Conservation (phyloP, 257 asterid species). For the Nicotiana tomentosiformis region DNA sequence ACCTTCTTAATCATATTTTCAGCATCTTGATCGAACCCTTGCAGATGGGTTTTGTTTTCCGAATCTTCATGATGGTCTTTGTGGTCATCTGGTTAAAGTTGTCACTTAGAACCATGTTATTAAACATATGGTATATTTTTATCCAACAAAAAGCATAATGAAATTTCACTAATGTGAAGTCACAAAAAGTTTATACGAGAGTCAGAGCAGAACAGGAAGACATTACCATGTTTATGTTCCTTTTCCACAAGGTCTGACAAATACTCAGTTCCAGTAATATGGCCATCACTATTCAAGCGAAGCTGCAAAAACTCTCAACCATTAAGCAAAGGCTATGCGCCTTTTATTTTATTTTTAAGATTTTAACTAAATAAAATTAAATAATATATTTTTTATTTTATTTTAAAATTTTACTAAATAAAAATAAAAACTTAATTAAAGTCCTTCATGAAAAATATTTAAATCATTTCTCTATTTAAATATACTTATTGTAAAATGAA, state of each 20-base stretch:
- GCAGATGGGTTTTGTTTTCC: constrained; percentile 50
- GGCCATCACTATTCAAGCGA: constrained; percentile 72
- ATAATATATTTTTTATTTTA: no score
- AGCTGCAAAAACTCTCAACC: constrained; percentile 52
- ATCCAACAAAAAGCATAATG: background rate
- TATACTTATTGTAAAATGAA: no score
- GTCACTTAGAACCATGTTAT: background rate
- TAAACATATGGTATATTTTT: background rate
- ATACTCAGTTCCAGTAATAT: constrained; percentile 85
- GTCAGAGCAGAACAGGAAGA: constrained; percentile 5
- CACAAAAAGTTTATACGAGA: no score
- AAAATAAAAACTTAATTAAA: no score
- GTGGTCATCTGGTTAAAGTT: constrained; percentile 52
- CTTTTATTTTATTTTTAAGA: no score
- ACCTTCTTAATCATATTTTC: constrained; percentile 72
- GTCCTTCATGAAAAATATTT: no score
- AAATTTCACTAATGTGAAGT: background rate
- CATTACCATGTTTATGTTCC: constrained; percentile 85
- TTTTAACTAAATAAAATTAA: no score
- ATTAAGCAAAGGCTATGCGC: constrained; percentile 15
- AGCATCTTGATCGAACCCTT: constrained; percentile 75
- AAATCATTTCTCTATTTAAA: no score
- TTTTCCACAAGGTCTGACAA: constrained; percentile 92
- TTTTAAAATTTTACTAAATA: no score
- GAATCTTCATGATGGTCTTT: constrained; percentile 68